Conservation (phyloP, 768 basidiomycete genomes). For the Boletus subparvulus region DNA sequence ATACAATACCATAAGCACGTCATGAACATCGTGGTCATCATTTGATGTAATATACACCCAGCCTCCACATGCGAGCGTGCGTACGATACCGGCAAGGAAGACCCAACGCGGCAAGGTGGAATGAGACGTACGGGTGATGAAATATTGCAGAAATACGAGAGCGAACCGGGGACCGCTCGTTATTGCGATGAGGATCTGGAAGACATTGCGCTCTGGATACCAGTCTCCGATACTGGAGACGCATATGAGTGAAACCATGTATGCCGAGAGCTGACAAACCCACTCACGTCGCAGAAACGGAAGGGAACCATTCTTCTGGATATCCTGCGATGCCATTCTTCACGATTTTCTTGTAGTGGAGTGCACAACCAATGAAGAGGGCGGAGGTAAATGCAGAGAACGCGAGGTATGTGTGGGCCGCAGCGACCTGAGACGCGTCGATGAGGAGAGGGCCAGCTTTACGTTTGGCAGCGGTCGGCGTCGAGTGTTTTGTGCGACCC, state of each 20-base stretch:
- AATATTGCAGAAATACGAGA: conserved; percentile 63
- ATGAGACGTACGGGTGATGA: conserved; percentile 45
- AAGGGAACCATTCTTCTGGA: conserved; percentile 89
- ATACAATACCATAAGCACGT: conserved; percentile 85
- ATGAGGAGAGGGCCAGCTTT: conserved; percentile 26
- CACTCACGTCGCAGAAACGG: conserved; percentile 79
- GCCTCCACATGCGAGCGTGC: conserved; percentile 83
- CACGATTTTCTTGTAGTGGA: conserved; percentile 84
- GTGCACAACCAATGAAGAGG: conserved; percentile 57
- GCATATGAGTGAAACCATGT: background rate
- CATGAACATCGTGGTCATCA: conserved; percentile 83
- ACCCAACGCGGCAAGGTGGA: conserved; percentile 52
- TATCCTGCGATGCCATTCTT: conserved; percentile 82
- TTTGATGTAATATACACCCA: conserved; percentile 90
- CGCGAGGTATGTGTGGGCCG: conserved; percentile 65
- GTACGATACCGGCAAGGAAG: conserved; percentile 59
- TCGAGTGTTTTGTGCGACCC: conserved; percentile 13
- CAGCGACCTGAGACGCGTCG: conserved; percentile 55
- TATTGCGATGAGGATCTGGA: conserved; percentile 85
- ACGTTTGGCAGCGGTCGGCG: background rate
- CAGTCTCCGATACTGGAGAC: conserved; percentile 80
- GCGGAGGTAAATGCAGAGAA: conserved; percentile 64
- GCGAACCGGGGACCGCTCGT: conserved; percentile 82
- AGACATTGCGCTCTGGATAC: conserved; percentile 82
- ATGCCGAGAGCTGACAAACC: background rate